These are phyloP conservation scores for Ceratobasidium sp. DNA, from an alignment of 1,284 basidiomycete species.

Conservation along the genomic window DNA sequence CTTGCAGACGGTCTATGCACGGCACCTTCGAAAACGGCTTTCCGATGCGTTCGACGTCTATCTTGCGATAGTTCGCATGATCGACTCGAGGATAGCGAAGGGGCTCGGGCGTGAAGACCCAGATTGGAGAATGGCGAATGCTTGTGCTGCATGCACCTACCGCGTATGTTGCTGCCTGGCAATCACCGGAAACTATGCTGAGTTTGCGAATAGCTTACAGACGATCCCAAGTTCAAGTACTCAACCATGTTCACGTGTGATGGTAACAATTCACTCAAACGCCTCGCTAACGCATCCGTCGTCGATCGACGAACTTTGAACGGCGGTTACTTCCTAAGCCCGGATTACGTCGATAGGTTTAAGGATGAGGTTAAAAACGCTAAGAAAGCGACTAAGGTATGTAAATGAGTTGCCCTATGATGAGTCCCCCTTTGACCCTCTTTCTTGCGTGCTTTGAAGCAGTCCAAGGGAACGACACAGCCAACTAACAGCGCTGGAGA, in stretches of 20 bases:
- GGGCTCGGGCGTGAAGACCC: conserved; percentile 17
- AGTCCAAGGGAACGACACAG: too few species aligned
- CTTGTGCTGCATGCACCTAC: conserved; percentile 49
- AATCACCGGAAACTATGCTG: too few species aligned
- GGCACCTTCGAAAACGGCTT: conserved; percentile 41
- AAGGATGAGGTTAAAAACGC: conserved; percentile 47
- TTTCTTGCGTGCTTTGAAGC: too few species aligned
- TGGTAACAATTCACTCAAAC: conserved; percentile 46
- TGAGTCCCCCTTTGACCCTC: too few species aligned
- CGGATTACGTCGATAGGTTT: conserved; percentile 49
- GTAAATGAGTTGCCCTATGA: too few species aligned
- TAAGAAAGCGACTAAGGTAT: too few species aligned
- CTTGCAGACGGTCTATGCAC: conserved; percentile 18
- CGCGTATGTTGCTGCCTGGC: conserved; percentile 42
- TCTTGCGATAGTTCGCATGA: conserved; percentile 29
- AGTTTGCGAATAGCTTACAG: conserved; percentile 46
- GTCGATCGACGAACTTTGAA: conserved; percentile 43
- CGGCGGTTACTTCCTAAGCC: conserved; percentile 46
- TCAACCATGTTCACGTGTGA: conserved; percentile 46
- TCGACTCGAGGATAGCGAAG: conserved; percentile 26
- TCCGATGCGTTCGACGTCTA: conserved; percentile 45
- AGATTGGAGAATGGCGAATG: conserved; percentile 47
- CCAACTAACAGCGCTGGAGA: too few species aligned
- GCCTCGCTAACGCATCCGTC: conserved; percentile 15
- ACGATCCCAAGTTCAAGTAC: conserved; percentile 41